Percentiles rank a stretch among this genome's conserved stretches.
Conservation (phyloP, 441 rosid genomes). For the Manihot esculenta region DNA sequence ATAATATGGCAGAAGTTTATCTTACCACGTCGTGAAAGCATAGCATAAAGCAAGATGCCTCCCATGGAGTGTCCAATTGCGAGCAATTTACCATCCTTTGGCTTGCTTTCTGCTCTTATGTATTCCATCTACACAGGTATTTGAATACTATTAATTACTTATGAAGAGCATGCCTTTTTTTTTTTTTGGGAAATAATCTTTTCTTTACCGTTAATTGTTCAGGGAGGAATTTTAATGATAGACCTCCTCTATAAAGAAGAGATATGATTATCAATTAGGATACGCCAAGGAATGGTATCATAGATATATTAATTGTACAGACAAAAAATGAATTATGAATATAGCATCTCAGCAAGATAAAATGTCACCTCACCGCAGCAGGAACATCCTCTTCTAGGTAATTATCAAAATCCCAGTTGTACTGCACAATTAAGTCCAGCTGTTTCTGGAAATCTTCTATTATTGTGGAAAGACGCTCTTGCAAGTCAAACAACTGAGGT, state of each 20-base stretch:
- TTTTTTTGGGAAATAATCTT: not conserved
- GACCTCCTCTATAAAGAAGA: not conserved
- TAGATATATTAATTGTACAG: not conserved
- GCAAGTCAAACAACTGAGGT: constrained; percentile 78
- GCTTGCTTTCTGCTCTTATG: constrained; percentile 56
- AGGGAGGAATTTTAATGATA: not conserved
- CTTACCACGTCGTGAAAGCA: constrained; percentile 69
- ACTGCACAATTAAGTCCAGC: constrained; percentile 78
- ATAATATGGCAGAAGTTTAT: constrained; percentile 3
- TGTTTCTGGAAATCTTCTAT: constrained; percentile 93
- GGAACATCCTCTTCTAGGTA: constrained; percentile 97
- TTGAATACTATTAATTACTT: constrained; percentile 14
- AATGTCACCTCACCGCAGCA: constrained; percentile 92
- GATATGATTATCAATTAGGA: not conserved
- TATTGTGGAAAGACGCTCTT: constrained; percentile 77
- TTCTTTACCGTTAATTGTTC: not conserved
- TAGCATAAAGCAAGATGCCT: constrained; percentile 90
- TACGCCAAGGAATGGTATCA: not conserved
- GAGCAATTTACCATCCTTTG: constrained; percentile 59
- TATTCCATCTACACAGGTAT: constrained; percentile 68
- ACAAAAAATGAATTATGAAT: not conserved
- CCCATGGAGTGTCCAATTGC: constrained; percentile 96
- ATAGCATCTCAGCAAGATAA: constrained; percentile 31
- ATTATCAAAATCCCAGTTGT: constrained; percentile 96
- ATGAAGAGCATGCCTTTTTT: not conserved